Base-by-base conservation (phyloP, 805 yeast genomes). In the Kazachstania africana region DNA sequence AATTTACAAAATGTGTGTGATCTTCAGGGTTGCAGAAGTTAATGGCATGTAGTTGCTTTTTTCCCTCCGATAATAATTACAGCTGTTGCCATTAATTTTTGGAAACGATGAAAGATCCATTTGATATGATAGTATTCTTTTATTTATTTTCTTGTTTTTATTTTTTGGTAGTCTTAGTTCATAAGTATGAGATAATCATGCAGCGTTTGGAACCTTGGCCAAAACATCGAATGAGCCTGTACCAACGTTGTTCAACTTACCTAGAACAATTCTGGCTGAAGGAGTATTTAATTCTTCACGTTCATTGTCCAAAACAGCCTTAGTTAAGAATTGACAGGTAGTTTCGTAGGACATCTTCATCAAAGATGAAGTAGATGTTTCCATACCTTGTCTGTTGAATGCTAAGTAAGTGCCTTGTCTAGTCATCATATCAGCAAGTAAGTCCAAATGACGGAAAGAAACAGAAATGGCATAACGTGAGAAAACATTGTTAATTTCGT, bases 311-410 rank as follows among this genome's bases (percentile, higher is more conserved):
- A 91, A 66, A 29, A 91, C 97, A 6, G 97, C 95, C 65, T 85
- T 84, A 32, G 96, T 91, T 56, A 91, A 69, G 69, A 91, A 91
- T 60, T 83, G 94, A 65, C 95, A 85, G 1, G 99, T 91, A 27
- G 98, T 91, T 64, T 91, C 99, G 60, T 85, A 91, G 35, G 95
- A 84, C 99, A 91, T 91, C 67, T 91, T 91, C 87, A 84, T 79
- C 66, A 91, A 83, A 12, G 97, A 81, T 6, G 97, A 87, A 2
- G 96, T 85, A 10, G 91, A 74, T 1, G 94, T 72, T 57, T 91
- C 97, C 55, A 93, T 87, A 59, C 99, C 99, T 63, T 84, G 95
- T 68, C 99, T 82, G 61, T 84, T 87, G 68, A 91, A 91, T 16
- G 99, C 95, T 54, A 88, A 63, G 55, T 87, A 91, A 2, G 93